Evolutionary conservation across 495 filamentous ascomycete species (phyloP), one percentile per base, ranked within the genome.

Genomic region (Pyrenula aspistea): DNA sequence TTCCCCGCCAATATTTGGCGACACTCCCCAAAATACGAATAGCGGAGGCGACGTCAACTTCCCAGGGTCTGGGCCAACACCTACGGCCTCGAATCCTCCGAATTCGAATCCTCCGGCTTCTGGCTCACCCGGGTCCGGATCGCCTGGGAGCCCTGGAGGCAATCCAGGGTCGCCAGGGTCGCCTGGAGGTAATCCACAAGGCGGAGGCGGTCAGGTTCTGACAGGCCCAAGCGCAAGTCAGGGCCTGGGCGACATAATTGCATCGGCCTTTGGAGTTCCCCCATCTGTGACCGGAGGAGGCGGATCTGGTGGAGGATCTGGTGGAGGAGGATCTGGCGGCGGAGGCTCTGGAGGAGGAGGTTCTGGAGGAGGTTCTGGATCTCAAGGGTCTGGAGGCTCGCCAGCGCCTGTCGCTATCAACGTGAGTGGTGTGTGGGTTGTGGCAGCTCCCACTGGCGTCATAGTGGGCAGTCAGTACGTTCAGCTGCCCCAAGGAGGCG

Each of bases 401-500:
- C 31, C 31, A 8, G 8, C 31, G 8, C 31, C 31, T 42, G 31
- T 42, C 31, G 31, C 4, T 15, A 15, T 15, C 15, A 42, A 53
- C 25, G 19, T 59, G 48, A 24, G 53, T 59, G 49, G 53, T 49
- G 36, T 62, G 21, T 55, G 58, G 3, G 47, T 65, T 20, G 55
- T 59, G 12, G 48, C 62, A 22, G 25, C 49, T 15, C 56, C 59
- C 8, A 49, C 60, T 11, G 51, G 53, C 48, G 52, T 64, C 22
- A 50, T 59, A 12, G 63, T 66, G 51, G 61, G 59, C 22, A 48
- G 31, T 48, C 59, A 61, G 47, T 56, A 54, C 1, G 55, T 62
- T 25, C 21, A 50, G 2, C 55, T 20, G 12, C 59, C 49, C 19
- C 22, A 51, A 15, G 22, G 24, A 8, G n/a, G 12, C 21, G 19